Evolutionary conservation across 192 early-diverging fungal species (phyloP), one percentile per base, ranked within the genome.

Genomic region (Lobulomyces angularis): DNA sequence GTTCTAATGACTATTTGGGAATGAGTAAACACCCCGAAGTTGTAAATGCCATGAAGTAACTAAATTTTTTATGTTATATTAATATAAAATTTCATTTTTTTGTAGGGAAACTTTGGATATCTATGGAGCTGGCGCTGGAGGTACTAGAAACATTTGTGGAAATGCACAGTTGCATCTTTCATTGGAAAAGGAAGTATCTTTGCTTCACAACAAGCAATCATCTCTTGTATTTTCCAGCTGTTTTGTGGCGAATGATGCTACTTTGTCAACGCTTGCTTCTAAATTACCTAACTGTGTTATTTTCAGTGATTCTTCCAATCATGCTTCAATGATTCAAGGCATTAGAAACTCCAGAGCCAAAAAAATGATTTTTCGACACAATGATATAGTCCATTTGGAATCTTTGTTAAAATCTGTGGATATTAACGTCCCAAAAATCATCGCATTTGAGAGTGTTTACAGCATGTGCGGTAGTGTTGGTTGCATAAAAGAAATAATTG

Each of bases 321-420:
- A 96, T 48, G 91, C 91, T n/a, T 92, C 89, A 7, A 96, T 96
- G 91, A 96, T 96, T 58, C 89, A 92, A 67, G 91, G 91, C 48
- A 90, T 96, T 53, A 78, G 79, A 47, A 74, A 96, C 72, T 92
- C 91, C 14, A 62, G 80, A 19, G 89, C 84, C 12, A 58, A 68
- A 33, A 90, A 91, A 69, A 77, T 80, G 44, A 77, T 96, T 18
- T 96, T 96, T 69, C 69, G 80, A 34, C 91, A 92, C 69, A 96
- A 96, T 59, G 83, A 96, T 48, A 54, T 90, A 32, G 76, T 62
- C 5, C 86, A 96, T 53, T 69, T 96, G 27, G 91, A 96, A 65
- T 55, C 71, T 50, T 75, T 82, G 30, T 69, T 96, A 29, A 67
- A 86, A 58, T 67, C 67, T 34, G 74, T 83, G 23, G 82, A 85